phyloP scores from a whole-genome alignment of 805 yeast species.

The Yarrowia sp. region DNA sequence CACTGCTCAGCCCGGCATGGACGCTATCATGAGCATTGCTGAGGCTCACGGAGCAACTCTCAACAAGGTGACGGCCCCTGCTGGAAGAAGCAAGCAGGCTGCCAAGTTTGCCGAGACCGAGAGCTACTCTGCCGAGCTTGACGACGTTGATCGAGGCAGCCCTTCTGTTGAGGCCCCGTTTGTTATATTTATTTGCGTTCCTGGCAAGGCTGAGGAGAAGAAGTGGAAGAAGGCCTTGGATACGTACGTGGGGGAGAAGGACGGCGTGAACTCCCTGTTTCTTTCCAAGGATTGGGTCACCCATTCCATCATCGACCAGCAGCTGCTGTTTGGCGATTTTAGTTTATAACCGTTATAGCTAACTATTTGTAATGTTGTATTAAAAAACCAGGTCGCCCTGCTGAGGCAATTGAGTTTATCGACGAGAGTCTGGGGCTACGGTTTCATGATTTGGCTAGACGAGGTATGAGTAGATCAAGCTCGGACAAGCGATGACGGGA shows the following conservation, averaged over 20 bases:
- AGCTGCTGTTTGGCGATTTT: neutral
- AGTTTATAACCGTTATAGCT: neutral
- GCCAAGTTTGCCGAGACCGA: neutral
- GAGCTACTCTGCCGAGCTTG: neutral
- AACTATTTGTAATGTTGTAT: no score
- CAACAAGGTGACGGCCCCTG: conserved; percentile 5
- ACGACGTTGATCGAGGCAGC: neutral
- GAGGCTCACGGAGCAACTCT: conserved; percentile 54
- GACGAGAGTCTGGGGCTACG: neutral
- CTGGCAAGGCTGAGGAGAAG: conserved; percentile 18
- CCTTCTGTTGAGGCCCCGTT: neutral
- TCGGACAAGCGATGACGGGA: neutral
- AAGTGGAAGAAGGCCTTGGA: conserved; percentile 9
- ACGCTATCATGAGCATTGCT: conserved; percentile 55
- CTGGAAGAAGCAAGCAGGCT: neutral
- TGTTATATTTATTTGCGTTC: conserved; percentile 15
- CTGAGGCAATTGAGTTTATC: neutral
- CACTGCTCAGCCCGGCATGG: conserved; percentile 62
- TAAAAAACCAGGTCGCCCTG: no score
- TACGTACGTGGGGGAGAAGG: neutral
- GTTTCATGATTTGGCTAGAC: neutral
- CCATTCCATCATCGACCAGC: conserved; percentile 15
- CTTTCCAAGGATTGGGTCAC: conserved; percentile 25
- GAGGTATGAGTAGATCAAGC: neutral
- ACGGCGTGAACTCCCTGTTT: neutral